Conservation (phyloP, 2,329 filamentous ascomycete genomes). For the Neonectria neomacrospora region DNA sequence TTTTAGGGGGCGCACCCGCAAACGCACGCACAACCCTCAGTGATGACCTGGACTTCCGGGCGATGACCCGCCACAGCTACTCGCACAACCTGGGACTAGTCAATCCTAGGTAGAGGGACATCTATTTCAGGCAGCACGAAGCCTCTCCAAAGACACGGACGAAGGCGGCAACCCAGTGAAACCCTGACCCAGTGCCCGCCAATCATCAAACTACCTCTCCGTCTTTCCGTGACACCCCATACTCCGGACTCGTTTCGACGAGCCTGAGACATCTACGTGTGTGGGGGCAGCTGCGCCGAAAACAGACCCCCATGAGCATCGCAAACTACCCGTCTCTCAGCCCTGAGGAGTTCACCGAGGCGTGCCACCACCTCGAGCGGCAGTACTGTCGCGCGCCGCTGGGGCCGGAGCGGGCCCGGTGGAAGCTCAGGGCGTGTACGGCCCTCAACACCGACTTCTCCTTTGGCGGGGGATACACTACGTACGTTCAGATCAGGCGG, state of each 20-base stretch:
- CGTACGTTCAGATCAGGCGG: conserved; percentile 67
- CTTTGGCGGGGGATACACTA: conserved; percentile 57
- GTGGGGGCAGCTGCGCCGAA: not conserved
- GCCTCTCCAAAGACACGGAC: not conserved
- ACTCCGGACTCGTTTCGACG: not conserved
- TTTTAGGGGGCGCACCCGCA: not conserved
- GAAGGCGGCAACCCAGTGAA: not conserved
- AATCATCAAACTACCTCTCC: not conserved
- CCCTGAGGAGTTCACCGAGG: conserved; percentile 70
- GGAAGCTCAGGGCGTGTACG: conserved; percentile 65
- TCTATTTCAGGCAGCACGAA: not conserved
- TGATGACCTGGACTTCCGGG: not conserved
- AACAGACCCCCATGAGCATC: conserved; percentile 53
- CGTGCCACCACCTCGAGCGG: conserved; percentile 71
- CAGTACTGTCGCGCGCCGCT: conserved; percentile 68
- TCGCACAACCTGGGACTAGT: conserved; percentile 10
- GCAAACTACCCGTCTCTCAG: conserved; percentile 70
- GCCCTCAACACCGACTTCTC: conserved; percentile 60
- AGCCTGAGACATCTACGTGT: conserved; percentile 3
- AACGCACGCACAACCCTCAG: not conserved
- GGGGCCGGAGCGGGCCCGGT: conserved; percentile 63
- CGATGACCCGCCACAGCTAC: not conserved
- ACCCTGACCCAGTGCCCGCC: not conserved
- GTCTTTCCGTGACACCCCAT: not conserved
- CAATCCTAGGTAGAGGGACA: not conserved